Evolutionary conservation across 768 basidiomycete genomes (phyloP).

Genomic region (Fomitopsis serialis): DNA sequence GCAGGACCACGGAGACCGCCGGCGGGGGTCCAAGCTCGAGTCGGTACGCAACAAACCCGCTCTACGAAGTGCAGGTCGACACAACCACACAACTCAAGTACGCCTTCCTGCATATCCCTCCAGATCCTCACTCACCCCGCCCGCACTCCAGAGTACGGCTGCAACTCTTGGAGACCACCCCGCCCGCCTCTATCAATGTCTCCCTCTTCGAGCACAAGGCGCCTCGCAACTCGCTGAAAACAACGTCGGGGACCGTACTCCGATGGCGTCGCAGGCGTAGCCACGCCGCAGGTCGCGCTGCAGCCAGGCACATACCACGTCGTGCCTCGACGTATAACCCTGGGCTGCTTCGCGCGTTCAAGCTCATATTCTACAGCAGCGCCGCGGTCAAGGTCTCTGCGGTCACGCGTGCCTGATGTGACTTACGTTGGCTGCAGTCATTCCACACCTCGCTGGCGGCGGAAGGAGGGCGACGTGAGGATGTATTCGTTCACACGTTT

Average conservation of each 20-base stretch:
- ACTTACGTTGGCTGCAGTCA: background rate
- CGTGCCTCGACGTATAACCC: slow-evolving; percentile 68
- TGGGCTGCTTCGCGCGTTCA: slow-evolving; percentile 51
- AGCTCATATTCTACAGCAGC: slow-evolving; percentile 47
- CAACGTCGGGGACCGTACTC: slow-evolving; percentile 80
- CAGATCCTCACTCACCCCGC: background rate
- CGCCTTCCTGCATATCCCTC: slow-evolving; percentile 14
- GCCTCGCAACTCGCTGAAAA: slow-evolving; percentile 35
- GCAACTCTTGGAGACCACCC: slow-evolving; percentile 44
- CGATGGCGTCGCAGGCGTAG: slow-evolving; percentile 69
- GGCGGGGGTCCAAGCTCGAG: slow-evolving; percentile 66
- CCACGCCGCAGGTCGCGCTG: slow-evolving; percentile 46
- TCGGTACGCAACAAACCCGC: slow-evolving; percentile 63
- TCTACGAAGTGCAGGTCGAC: slow-evolving; percentile 55
- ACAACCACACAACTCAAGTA: slow-evolving; percentile 54
- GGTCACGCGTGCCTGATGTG: background rate
- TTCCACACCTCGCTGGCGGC: background rate
- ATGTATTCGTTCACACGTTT: slow-evolving; percentile 75
- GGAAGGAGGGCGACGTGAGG: slow-evolving; percentile 35
- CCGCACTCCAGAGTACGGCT: slow-evolving; percentile 54
- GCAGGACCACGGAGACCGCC: slow-evolving; percentile 53
- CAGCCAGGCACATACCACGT: slow-evolving; percentile 63
- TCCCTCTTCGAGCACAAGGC: slow-evolving; percentile 42
- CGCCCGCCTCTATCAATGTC: slow-evolving; percentile 50
- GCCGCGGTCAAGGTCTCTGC: background rate